phyloP scores from a whole-genome alignment of 2,329 filamentous ascomycete species.

The Monilinia polystroma region DNA sequence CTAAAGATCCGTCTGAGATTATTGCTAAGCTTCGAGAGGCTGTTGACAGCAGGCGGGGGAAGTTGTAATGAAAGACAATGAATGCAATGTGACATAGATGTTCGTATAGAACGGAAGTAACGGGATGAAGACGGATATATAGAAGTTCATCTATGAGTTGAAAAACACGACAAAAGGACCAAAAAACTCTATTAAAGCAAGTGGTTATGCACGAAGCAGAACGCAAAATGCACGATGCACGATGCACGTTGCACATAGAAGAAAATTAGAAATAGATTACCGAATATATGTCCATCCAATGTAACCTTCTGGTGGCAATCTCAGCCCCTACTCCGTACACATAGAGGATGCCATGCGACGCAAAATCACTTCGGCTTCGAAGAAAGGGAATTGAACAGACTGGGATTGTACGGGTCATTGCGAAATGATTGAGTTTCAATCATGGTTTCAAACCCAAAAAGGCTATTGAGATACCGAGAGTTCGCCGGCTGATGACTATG shows the following conservation, averaged over 20 bases:
- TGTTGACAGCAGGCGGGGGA: conserved; percentile 61
- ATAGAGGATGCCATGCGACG: neutral
- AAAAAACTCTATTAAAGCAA: neutral
- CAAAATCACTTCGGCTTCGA: conserved; percentile 10
- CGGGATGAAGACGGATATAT: neutral
- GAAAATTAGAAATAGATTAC: conserved; percentile 4
- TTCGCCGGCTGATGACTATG: conserved; percentile 11
- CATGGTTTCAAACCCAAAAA: neutral
- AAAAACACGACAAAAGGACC: neutral
- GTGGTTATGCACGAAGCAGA: neutral
- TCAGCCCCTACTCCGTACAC: neutral
- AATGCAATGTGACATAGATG: neutral
- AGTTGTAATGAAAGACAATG: conserved; percentile 26
- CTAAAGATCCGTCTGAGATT: conserved; percentile 81
- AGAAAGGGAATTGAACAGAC: conserved; percentile 11
- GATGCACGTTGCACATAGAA: neutral
- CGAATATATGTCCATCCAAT: neutral
- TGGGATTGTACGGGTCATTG: neutral
- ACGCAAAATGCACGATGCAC: too few species aligned
- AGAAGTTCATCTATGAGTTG: neutral
- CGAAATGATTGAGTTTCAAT: neutral
- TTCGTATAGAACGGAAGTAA: neutral
- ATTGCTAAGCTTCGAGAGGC: conserved; percentile 77
- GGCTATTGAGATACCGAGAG: conserved; percentile 10
- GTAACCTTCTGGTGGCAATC: neutral